These are phyloP conservation scores for Haberlea rhodopensis DNA, from an alignment of 257 asterid species.

Conservation along the genomic window DNA sequence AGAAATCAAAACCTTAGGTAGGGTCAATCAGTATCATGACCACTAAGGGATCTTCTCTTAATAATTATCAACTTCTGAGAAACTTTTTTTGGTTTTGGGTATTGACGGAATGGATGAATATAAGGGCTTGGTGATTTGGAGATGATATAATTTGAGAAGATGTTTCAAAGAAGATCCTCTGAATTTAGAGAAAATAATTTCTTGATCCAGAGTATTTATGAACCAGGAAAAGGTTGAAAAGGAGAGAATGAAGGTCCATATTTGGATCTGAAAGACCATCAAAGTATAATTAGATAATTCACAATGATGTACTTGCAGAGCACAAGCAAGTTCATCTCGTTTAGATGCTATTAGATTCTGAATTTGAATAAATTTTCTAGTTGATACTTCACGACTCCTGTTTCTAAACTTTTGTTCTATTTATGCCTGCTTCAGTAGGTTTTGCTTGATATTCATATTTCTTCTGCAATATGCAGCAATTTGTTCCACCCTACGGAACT, in stretches of 20 bases:
- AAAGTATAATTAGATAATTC: background rate
- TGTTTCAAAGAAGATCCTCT: background rate
- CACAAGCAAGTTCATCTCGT: background rate
- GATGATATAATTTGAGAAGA: background rate
- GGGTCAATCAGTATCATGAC: background rate
- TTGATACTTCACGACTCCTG: slow-evolving; percentile 4
- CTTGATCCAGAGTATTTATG: slow-evolving; percentile 1
- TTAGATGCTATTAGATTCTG: background rate
- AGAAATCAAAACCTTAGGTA: slow-evolving; percentile 1
- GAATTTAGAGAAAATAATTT: background rate
- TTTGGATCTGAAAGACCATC: background rate
- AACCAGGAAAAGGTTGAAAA: background rate
- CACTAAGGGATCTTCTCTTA: background rate
- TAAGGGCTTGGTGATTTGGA: background rate
- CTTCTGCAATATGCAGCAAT: slow-evolving; percentile 21
- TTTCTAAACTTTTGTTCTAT: background rate
- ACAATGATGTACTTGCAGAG: background rate
- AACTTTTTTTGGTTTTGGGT: background rate
- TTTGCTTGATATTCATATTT: background rate
- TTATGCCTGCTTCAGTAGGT: background rate
- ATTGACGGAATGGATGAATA: background rate
- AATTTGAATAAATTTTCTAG: background rate
- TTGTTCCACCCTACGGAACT: slow-evolving; percentile 88
- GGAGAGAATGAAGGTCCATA: background rate
- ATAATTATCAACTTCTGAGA: background rate